Evolutionary conservation across 768 basidiomycete species (phyloP).

Genomic region (Tylopilus balloui): DNA sequence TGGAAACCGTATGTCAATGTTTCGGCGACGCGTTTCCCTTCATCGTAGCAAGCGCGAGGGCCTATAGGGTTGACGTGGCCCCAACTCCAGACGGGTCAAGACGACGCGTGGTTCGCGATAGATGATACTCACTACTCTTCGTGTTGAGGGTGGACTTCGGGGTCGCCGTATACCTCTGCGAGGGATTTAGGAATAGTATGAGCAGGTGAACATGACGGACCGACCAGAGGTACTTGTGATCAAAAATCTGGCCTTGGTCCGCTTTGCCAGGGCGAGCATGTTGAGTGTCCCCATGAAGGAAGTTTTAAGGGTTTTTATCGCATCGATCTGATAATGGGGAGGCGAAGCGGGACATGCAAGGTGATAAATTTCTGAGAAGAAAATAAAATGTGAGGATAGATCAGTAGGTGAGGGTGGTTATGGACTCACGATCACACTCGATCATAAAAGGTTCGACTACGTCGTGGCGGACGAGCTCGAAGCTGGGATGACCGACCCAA

Average conservation of each 20-base stretch:
- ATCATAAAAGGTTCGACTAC: constrained; percentile 98
- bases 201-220: constrained; percentile 12
- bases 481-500: constrained; percentile 98
- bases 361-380: constrained; percentile 84
- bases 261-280: constrained; percentile 97
- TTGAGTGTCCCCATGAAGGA: constrained; percentile 98
- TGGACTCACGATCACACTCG: constrained; percentile 85
- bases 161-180: constrained; percentile 95
- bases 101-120: constrained; percentile 5
- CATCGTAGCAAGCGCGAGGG: constrained; percentile 98
- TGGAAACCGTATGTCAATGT: constrained; percentile 96
- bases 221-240: constrained; percentile 91
- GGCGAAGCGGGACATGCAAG: constrained; percentile 97
- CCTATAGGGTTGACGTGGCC: constrained; percentile 99
- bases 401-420: too few species aligned
- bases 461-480: constrained; percentile 96
- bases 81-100: constrained; percentile 55
- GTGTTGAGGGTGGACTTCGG: constrained; percentile 93
- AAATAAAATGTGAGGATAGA: neutral
- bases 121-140: constrained; percentile 79
- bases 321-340: constrained; percentile 96
- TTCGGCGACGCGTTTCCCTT: constrained; percentile 98
- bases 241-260: constrained; percentile 94
- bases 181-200: constrained; percentile 2
- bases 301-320: constrained; percentile 97